These are phyloP conservation scores for Colletotrichum eremochloae DNA, from an alignment of 2,329 filamentous ascomycete genomes.

Conservation along the genomic window DNA sequence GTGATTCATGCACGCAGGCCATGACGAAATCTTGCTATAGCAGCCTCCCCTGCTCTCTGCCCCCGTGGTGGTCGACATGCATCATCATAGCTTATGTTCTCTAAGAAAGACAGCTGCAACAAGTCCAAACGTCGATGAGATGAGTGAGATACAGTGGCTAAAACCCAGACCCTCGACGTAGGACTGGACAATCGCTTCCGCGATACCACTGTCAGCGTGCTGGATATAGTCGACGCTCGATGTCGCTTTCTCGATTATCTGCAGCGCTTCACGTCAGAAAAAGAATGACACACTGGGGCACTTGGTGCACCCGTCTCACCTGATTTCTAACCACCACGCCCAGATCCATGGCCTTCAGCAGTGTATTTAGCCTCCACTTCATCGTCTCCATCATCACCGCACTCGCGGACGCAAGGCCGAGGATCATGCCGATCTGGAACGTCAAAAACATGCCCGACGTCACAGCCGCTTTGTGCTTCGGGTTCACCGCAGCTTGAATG, in stretches of 20 bases:
- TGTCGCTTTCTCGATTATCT: conserved; percentile 51
- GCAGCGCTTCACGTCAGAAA: background rate
- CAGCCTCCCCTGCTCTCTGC: no score
- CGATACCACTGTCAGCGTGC: conserved; percentile 44
- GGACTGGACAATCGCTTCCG: conserved; percentile 49
- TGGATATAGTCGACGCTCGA: conserved; percentile 52
- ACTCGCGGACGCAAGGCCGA: conserved; percentile 56
- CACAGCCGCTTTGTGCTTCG: conserved; percentile 55
- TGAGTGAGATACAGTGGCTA: conserved; percentile 52
- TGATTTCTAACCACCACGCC: conserved; percentile 31
- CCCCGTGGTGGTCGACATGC: background rate
- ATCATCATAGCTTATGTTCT: conserved; percentile 45
- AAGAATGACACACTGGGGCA: background rate
- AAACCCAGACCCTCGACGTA: conserved; percentile 54
- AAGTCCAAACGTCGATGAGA: conserved; percentile 47
- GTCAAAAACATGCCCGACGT: conserved; percentile 58
- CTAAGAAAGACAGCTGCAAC: conserved; percentile 46
- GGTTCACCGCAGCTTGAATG: conserved; percentile 56
- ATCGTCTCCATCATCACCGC: conserved; percentile 50
- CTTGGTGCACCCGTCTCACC: conserved; percentile 14
- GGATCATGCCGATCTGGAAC: conserved; percentile 53
- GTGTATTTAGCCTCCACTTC: conserved; percentile 37
- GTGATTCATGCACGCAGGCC: background rate
- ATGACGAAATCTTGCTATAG: background rate
- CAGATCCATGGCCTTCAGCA: conserved; percentile 40